These are phyloP conservation scores for Alopecurus myosuroides DNA, from an alignment of 176 grass and related monocot genomes.

Conservation along the genomic window DNA sequence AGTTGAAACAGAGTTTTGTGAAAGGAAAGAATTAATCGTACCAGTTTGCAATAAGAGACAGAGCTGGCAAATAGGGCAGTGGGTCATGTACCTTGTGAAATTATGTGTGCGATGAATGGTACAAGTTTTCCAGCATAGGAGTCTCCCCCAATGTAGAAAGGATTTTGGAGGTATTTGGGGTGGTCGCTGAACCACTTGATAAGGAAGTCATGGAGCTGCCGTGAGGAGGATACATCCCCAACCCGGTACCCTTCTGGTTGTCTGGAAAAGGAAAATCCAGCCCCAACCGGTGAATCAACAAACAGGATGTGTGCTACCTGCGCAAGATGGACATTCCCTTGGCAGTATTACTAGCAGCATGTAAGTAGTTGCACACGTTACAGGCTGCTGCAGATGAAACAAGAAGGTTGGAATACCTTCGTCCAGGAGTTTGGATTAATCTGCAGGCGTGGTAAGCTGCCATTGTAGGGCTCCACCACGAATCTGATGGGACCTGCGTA, in stretches of 20 bases:
- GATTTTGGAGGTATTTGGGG: constrained; percentile 30
- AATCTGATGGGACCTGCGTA: constrained; percentile 33
- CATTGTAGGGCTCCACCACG: constrained; percentile 38
- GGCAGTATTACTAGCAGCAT: neutral
- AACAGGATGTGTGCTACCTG: constrained; percentile 66
- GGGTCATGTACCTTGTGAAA: constrained; percentile 47
- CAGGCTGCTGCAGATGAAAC: neutral
- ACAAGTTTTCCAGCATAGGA: constrained; percentile 50
- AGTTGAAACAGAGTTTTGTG: neutral
- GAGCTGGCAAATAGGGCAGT: neutral
- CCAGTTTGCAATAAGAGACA: neutral
- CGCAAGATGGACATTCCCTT: neutral
- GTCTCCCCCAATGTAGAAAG: constrained; percentile 61
- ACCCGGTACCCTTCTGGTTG: constrained; percentile 49
- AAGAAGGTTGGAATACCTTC: constrained; percentile 20
- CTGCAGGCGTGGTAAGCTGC: constrained; percentile 33
- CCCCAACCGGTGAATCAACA: constrained; percentile 65
- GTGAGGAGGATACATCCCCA: constrained; percentile 21
- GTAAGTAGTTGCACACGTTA: neutral
- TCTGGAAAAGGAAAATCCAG: constrained; percentile 64
- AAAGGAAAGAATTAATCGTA: neutral
- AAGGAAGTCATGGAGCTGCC: constrained; percentile 48
- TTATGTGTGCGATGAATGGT: constrained; percentile 32
- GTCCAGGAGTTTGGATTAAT: constrained; percentile 57
- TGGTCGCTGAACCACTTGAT: constrained; percentile 57